These are phyloP conservation scores for Suillus spraguei DNA, from an alignment of 768 basidiomycete genomes.

Conservation along the genomic window DNA sequence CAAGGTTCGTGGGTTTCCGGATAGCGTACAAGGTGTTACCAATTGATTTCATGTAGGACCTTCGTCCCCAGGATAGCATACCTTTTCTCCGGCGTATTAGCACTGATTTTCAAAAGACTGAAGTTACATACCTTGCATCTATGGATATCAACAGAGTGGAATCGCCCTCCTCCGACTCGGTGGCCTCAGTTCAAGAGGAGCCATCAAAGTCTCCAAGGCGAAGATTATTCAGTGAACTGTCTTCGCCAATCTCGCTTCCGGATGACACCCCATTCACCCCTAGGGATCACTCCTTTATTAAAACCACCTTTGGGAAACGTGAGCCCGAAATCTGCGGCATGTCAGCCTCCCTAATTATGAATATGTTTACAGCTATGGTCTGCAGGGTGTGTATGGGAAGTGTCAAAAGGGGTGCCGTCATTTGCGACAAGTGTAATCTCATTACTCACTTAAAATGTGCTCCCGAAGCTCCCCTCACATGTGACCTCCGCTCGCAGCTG, in stretches of 20 bases:
- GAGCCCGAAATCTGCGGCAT: conserved; percentile 9
- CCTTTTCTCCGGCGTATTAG: conserved; percentile 94
- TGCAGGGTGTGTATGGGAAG: conserved; percentile 82
- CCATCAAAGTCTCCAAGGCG: conserved; percentile 38
- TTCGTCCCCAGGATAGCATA: conserved; percentile 92
- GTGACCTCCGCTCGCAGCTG: conserved; percentile 82
- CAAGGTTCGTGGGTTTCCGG: conserved; percentile 53
- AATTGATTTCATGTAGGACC: conserved; percentile 47
- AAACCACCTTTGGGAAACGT: conserved; percentile 94
- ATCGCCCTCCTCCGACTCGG: conserved; percentile 41
- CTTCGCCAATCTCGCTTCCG: conserved; percentile 26
- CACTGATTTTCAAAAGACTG: conserved; percentile 77
- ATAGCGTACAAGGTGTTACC: background rate
- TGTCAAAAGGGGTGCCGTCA: conserved; percentile 84
- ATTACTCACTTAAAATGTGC: conserved; percentile 85
- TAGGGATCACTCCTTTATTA: conserved; percentile 82
- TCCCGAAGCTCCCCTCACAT: conserved; percentile 72
- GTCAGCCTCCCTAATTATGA: conserved; percentile 14
- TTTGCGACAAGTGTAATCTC: conserved; percentile 89
- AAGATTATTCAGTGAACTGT: conserved; percentile 41
- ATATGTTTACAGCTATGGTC: conserved; percentile 67
- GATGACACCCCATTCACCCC: conserved; percentile 51
- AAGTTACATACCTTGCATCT: conserved; percentile 53
- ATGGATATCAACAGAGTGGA: conserved; percentile 35
- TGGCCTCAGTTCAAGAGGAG: conserved; percentile 45